Evolutionary conservation across 164 flowering plant species (phyloP), one percentile per base, ranked within the genome.

Genomic region (Sedum album): DNA sequence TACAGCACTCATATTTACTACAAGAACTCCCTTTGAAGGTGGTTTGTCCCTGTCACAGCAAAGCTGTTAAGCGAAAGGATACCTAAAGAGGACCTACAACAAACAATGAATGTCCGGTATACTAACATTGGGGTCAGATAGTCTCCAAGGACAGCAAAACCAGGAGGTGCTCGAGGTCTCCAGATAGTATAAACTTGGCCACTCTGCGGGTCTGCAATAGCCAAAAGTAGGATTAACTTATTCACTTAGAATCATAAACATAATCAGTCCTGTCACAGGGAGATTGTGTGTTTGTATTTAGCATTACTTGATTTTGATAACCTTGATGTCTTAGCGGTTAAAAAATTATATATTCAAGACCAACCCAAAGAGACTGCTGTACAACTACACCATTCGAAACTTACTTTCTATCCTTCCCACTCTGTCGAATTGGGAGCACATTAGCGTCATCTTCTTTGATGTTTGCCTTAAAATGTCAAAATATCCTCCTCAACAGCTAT

Each of bases 121-220:
- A 84, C 97, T 84, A 23, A 95, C 99, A 82, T n/a, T 71, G 99
- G 97, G 55, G 94, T 95, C 76, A 95, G 70, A 79, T 85, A 95
- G 83, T 95, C 99, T 35, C 97, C 97, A 69, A 95, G 87, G 72
- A 86, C 82, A 51, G 87, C 93, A 82, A 85, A 95, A 68, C 99
- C 99, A 77, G 90, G 90, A 51, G 99, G 97, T 55, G 97, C 96
- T 71, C 80, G 90, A 55, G 99, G 91, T 75, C 96, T 85, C 99
- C 99, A 95, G 65, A 95, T 86, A 17, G 89, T 82, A 80, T 82
- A 90, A 62, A 77, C 74, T 73, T 88, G 97, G 67, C 80, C 87
- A 68, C 42, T 81, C 25, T 70, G 39, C 31, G 80, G 80, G 76
- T 75, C 99, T 92, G 84, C 76, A 79, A 33, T 60, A 26, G 67